Evolutionary conservation across 225 moss, liverwort and hornwort species (phyloP), one percentile per base, ranked within the genome.

Genomic region (Physcomitrium patens): DNA sequence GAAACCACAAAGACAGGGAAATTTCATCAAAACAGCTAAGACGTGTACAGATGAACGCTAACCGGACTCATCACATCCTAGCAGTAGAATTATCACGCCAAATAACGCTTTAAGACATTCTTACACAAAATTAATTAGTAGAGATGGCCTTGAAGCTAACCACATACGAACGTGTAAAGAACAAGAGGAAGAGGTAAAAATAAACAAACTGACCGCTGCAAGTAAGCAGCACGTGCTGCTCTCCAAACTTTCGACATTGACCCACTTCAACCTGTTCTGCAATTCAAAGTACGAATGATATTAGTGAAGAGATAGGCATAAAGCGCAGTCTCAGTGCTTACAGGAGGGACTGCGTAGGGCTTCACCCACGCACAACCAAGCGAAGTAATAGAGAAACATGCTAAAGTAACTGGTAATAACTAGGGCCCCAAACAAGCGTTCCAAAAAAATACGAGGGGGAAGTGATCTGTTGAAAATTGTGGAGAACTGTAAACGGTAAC

Each of bases 221-320:
- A 81, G 43, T 70, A 78, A 54, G 79, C 85, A 83, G 81, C 73
- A 60, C 80, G 79, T 3, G 83, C 88, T 77, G 88, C 83, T 76
- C 83, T 85, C 88, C 85, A 89, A 43, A 83, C 78, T 72, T 80
- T 89, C 79, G 88, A 89, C 88, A 89, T 89, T 70, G 54, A 37
- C 79, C 19, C 77, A 23, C 49, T 75, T 75, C 54, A 71, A 79
- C 57, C 74, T 66, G 53, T 56, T 65, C 77, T 77, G 77, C 77
- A 67, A 70, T 70, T 49, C 73, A 74, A 54, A 67, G 8, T 4
- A 67, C 13, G 19, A 47, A 54, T 44, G 41, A 52, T 42, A 20
- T 73, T 68, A 72, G 73, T 16, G 31, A 47, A 27, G 56, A 18
- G 27, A 46, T 20, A 9, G 60, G 27, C n/a, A 19, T 14, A 72